Base-by-base conservation (phyloP, 169 alveolate genomes). In the Blepharisma undulans region DNA sequence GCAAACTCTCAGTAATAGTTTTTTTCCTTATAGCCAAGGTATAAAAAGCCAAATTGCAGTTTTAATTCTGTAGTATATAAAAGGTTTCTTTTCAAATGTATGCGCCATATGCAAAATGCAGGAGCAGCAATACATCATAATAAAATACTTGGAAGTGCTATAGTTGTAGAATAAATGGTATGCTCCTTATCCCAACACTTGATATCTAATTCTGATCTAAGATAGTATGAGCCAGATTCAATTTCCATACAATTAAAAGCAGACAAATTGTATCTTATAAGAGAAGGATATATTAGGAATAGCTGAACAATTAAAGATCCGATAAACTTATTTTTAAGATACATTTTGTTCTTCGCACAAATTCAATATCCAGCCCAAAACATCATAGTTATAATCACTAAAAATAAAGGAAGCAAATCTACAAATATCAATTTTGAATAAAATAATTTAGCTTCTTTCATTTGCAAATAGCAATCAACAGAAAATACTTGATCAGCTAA, bases 1-100 rank as follows among this genome's bases (percentile, higher is more conserved):
- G 92, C 85, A 19, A 84, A 85, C 72, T 93, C 96, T 95, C 96
- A 93, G 72, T 82, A 93, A 61, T 77, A 93, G 71, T 8, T 61
- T 72, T 61, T 25, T 12, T 30, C 59, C 27, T 80, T 93, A 81
- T 91, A 93, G 10, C 96, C 96, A 25, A 87, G 72, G 79, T 34
- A 93, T 19, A 93, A 30, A 74, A 93, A 93, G 12, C 96, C 96
- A 72, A 32, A 91, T 61, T 85, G 88, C 22, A 87, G 32, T 85
- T 77, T 87, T 10, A 27, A 74, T 8, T 72, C 79, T 8, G 84
- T 25, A n/a, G 16, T 78, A 4, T 91, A 78, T 72, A 93, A 34
- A 7, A 34, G 14, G 18, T 33, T n/a, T 89, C 94, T 88, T n/a
- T 92, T 86, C 0, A 22, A 21, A 16, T 34, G 59, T 79, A 95